These are phyloP conservation scores for Anthracocystis setariae DNA, from an alignment of 1,284 basidiomycete genomes.

Conservation along the genomic window DNA sequence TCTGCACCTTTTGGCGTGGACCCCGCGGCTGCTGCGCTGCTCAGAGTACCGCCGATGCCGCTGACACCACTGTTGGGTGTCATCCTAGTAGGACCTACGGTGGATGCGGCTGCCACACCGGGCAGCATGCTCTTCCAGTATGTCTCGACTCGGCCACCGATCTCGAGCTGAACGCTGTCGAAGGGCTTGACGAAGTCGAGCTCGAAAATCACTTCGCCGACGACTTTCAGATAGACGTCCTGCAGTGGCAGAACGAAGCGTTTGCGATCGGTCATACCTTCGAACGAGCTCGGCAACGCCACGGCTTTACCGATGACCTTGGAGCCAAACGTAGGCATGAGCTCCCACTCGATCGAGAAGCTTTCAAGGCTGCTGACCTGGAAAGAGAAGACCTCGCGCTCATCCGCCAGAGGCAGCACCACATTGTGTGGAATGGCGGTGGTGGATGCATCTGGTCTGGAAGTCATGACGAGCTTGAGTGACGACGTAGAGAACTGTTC, in stretches of 20 bases:
- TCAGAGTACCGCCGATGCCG: constrained; percentile 23
- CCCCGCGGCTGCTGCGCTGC: constrained; percentile 17
- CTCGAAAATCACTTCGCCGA: constrained; percentile 94
- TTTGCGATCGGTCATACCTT: constrained; percentile 66
- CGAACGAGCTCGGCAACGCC: constrained; percentile 81
- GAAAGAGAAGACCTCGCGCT: constrained; percentile 86
- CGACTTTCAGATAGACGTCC: constrained; percentile 90
- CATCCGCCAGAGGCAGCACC: constrained; percentile 79
- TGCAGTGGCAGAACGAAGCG: constrained; percentile 75
- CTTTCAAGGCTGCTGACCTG: constrained; percentile 81
- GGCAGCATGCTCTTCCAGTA: constrained; percentile 68
- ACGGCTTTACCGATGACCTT: constrained; percentile 95
- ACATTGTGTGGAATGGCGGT: constrained; percentile 72
- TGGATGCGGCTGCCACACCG: constrained; percentile 22
- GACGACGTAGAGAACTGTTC: constrained; percentile 73
- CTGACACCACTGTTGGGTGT: constrained; percentile 56
- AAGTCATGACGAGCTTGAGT: constrained; percentile 93
- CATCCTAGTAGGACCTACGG: constrained; percentile 49
- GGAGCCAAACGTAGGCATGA: constrained; percentile 98
- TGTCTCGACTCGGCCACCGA: constrained; percentile 78
- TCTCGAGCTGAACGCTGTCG: constrained; percentile 90
- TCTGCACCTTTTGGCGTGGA: constrained; percentile 14
- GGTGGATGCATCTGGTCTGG: constrained; percentile 79
- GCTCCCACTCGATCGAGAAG: constrained; percentile 88
- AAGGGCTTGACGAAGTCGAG: constrained; percentile 89